phyloP scores from a whole-genome alignment of 441 rosid genomes.

The Sinapis alba region DNA sequence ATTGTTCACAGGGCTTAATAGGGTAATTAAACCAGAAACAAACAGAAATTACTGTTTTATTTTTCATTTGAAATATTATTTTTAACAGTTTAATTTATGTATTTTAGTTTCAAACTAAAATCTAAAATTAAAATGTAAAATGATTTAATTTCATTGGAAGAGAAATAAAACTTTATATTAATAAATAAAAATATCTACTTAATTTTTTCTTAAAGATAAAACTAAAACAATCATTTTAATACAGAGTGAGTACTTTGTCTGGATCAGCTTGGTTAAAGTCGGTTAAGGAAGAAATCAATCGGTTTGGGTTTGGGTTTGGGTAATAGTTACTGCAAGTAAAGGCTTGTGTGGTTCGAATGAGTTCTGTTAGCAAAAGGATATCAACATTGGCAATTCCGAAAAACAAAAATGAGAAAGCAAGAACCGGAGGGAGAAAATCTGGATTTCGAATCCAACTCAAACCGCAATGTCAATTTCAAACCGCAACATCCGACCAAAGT shows the following conservation, averaged over 20 bases:
- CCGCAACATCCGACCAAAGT: conserved; percentile 29
- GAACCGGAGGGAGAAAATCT: conserved; percentile 2
- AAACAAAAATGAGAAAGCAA: conserved; percentile 20
- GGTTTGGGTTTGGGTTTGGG: conserved; percentile 16
- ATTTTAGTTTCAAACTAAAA: too few relatives aligned
- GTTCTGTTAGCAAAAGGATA: background rate
- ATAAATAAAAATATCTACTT: too few relatives aligned
- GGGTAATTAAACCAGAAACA: too few relatives aligned
- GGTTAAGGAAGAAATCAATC: background rate
- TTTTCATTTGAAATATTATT: too few relatives aligned
- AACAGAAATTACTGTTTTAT: too few relatives aligned
- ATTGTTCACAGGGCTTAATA: too few relatives aligned
- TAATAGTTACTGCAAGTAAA: background rate
- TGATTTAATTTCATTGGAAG: too few relatives aligned
- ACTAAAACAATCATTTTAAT: background rate
- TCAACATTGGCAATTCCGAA: background rate
- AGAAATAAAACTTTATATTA: too few relatives aligned
- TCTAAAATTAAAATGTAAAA: too few relatives aligned
- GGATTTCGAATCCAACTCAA: conserved; percentile 7
- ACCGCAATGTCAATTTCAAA: conserved; percentile 19
- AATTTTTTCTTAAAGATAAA: too few relatives aligned
- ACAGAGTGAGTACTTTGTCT: background rate
- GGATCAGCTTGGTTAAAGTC: background rate
- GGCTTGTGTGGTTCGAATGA: conserved; percentile 4
- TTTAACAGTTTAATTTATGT: too few relatives aligned